Conservation (phyloP, 2,329 filamentous ascomycete genomes). For the Rhynchosporium agropyri region DNA sequence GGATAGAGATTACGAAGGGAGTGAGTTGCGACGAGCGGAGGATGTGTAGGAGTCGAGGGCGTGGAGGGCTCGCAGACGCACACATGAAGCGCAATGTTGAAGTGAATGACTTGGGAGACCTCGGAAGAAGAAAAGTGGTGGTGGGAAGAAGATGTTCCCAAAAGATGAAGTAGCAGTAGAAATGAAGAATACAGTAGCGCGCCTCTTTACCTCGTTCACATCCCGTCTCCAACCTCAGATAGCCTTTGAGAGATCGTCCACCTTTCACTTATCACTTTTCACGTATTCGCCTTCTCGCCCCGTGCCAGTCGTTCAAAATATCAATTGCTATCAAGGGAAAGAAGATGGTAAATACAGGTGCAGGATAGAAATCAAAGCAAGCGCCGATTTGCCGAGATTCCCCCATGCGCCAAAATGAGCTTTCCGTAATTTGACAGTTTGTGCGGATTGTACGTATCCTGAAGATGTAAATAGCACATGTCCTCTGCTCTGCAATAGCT, state of each 20-base stretch:
- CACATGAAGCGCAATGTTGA: slow-evolving; percentile 34
- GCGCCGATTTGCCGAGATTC: slow-evolving; percentile 30
- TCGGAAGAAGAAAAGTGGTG: slow-evolving; percentile 22
- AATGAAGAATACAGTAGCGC: slow-evolving; percentile 26
- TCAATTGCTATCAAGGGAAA: slow-evolving; percentile 39
- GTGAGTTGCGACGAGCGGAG: slow-evolving; percentile 16
- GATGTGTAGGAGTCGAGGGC: slow-evolving; percentile 21
- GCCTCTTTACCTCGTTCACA: slow-evolving; percentile 33
- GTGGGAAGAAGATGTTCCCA: slow-evolving; percentile 20
- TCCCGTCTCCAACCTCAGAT: slow-evolving; percentile 25
- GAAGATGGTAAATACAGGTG: slow-evolving; percentile 30
- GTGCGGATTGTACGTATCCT: slow-evolving; percentile 6
- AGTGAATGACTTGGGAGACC: slow-evolving; percentile 27
- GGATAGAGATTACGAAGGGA: slow-evolving; percentile 21
- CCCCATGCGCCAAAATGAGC: slow-evolving; percentile 16
- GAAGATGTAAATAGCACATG: slow-evolving; percentile 1
- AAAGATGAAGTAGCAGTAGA: slow-evolving; percentile 28
- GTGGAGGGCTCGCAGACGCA: slow-evolving; percentile 30
- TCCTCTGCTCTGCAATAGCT: background rate
- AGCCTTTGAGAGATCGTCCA: slow-evolving; percentile 27
- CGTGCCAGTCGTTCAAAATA: slow-evolving; percentile 34
- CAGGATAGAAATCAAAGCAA: slow-evolving; percentile 19
- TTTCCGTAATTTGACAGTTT: slow-evolving; percentile 19
- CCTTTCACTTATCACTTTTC: slow-evolving; percentile 38
- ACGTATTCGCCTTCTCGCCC: slow-evolving; percentile 29